phyloP scores from a whole-genome alignment of 768 basidiomycete species.

The Boletus subcaerulescens region DNA sequence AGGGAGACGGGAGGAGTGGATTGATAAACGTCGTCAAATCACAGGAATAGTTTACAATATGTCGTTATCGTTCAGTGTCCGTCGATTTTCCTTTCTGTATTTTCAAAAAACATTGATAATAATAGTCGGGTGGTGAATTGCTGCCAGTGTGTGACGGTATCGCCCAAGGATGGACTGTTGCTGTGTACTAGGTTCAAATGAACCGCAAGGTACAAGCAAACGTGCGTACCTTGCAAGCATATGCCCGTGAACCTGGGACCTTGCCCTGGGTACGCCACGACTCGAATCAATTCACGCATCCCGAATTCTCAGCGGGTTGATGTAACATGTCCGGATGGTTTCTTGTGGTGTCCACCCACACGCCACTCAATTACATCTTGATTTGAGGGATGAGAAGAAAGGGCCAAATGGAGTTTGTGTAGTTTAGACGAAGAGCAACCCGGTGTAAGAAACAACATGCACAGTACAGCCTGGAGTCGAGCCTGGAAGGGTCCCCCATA shows the following conservation, averaged over 20 bases:
- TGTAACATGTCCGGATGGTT: slow-evolving; percentile 39
- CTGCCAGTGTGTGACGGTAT: background rate
- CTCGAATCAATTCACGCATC: background rate
- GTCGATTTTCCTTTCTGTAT: background rate
- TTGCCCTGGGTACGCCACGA: background rate
- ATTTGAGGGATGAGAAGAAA: slow-evolving; percentile 36
- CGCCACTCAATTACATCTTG: slow-evolving; percentile 68
- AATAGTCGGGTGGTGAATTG: background rate
- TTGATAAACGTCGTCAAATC: background rate
- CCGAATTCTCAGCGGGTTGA: slow-evolving; percentile 44
- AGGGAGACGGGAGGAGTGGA: background rate
- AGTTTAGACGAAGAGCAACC: slow-evolving; percentile 9
- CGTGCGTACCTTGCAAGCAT: background rate
- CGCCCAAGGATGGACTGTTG: background rate
- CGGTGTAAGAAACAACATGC: slow-evolving; percentile 53
- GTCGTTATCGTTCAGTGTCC: background rate
- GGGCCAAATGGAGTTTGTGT: slow-evolving; percentile 19
- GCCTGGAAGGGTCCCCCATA: slow-evolving; percentile 2
- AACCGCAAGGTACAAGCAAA: background rate
- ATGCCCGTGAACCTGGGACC: background rate
- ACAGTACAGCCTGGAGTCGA: slow-evolving; percentile 20
- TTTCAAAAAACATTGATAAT: background rate
- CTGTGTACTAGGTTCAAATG: background rate
- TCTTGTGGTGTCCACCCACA: slow-evolving; percentile 50
- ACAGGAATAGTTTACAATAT: background rate